A percentile compares a stretch with the other conserved stretches of the same genome.
Evolutionary conservation across 345 rosid species (phyloP).

Genomic region (Trapa bicornis): DNA sequence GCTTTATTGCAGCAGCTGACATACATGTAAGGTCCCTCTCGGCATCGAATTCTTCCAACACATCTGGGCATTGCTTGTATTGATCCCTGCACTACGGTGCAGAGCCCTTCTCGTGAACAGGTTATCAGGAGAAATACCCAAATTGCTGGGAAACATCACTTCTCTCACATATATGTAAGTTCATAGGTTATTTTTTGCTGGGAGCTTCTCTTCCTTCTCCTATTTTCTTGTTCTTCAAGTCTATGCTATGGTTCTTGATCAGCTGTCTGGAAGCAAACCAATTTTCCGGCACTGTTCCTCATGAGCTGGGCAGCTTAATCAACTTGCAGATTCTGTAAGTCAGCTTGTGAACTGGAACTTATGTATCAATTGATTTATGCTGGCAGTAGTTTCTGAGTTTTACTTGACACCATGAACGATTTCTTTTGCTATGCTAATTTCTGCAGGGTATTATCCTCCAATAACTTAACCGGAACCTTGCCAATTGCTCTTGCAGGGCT

Average conservation of each 20-base stretch:
- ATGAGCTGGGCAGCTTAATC: slow-evolving; percentile 28
- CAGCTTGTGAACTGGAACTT: background rate
- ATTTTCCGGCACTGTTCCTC: slow-evolving; percentile 38
- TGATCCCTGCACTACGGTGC: slow-evolving; percentile 7
- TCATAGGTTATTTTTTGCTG: background rate
- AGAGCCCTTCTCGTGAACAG: slow-evolving; percentile 29
- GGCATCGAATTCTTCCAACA: background rate
- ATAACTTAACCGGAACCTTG: slow-evolving; percentile 38
- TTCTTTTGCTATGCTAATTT: background rate
- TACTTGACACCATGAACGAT: background rate
- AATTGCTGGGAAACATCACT: slow-evolving; percentile 22
- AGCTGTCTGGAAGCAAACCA: slow-evolving; percentile 34
- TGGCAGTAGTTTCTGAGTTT: background rate
- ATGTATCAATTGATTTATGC: background rate
- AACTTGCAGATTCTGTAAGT: slow-evolving; percentile 37
- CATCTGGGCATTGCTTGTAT: background rate
- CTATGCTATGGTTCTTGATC: slow-evolving; percentile 8
- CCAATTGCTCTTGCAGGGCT: slow-evolving; percentile 30
- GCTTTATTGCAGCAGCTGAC: slow-evolving; percentile 19
- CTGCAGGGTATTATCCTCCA: slow-evolving; percentile 46
- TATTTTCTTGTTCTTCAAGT: background rate
- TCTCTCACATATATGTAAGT: slow-evolving; percentile 28
- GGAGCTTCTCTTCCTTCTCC: background rate
- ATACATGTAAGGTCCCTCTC: slow-evolving; percentile 14
- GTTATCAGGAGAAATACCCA: slow-evolving; percentile 34